Evolutionary conservation across 2,329 filamentous ascomycete genomes (phyloP).

Genomic region (Neurospora crassa): DNA sequence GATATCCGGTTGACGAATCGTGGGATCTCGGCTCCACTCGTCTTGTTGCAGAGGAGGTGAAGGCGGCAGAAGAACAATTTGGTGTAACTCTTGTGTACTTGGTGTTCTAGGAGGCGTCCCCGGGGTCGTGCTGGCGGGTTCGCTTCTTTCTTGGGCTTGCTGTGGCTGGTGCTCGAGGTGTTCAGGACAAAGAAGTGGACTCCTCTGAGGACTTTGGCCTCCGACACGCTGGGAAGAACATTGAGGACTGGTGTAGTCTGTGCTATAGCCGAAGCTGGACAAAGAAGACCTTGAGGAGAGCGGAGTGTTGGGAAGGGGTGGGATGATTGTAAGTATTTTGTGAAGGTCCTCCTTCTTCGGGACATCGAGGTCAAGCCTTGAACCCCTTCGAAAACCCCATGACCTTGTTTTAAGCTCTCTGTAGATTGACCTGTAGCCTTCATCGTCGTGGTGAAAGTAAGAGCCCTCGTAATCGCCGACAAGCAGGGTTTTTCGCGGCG

Average conservation of each 20-base stretch:
- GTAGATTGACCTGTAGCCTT: slow-evolving; percentile 10
- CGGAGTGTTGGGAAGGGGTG: slow-evolving; percentile 27
- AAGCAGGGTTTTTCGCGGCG: slow-evolving; percentile 19
- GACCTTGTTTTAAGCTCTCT: slow-evolving; percentile 15
- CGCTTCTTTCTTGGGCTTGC: slow-evolving; percentile 5
- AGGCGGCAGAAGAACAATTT: background rate
- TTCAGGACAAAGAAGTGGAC: slow-evolving; percentile 15
- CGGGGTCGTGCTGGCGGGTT: slow-evolving; percentile 1
- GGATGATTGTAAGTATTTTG: slow-evolving; percentile 27
- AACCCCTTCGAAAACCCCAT: slow-evolving; percentile 23
- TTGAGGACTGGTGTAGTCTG: slow-evolving; percentile 12
- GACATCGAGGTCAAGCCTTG: slow-evolving; percentile 28
- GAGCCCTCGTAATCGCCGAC: slow-evolving; percentile 17
- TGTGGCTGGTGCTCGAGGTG: slow-evolving; percentile 11
- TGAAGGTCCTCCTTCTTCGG: slow-evolving; percentile 30
- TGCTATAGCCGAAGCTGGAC: slow-evolving; percentile 31
- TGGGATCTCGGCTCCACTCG: background rate
- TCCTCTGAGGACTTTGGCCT: slow-evolving; percentile 14
- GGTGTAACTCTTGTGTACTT: background rate
- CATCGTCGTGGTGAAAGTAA: slow-evolving; percentile 19
- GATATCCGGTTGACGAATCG: slow-evolving; percentile 1
- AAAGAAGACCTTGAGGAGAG: slow-evolving; percentile 33
- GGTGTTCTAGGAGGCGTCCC: background rate
- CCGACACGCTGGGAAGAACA: slow-evolving; percentile 10
- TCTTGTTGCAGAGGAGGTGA: background rate